These are phyloP conservation scores for Pyrenophora graminea DNA, from an alignment of 2,329 filamentous ascomycete genomes.

Conservation along the genomic window DNA sequence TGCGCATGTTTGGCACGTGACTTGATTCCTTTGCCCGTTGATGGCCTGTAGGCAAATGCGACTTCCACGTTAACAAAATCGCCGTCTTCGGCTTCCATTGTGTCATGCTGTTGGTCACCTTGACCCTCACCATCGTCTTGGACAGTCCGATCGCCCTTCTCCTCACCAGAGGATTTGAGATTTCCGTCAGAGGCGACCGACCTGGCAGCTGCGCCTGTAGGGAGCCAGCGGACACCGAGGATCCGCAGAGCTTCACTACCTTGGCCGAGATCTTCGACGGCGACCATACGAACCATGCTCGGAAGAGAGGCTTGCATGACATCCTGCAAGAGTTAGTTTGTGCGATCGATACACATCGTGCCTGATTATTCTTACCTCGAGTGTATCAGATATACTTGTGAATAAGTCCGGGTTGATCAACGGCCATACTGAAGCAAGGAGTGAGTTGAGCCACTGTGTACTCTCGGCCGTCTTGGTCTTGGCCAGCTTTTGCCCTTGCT, in stretches of 20 bases:
- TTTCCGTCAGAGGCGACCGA: constrained; percentile 64
- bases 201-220: constrained; percentile 68
- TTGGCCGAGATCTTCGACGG: constrained; percentile 75
- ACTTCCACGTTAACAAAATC: constrained; percentile 79
- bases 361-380: constrained; percentile 54
- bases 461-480: constrained; percentile 63
- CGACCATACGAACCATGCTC: constrained; percentile 72
- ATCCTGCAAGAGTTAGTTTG: constrained; percentile 51
- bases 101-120: constrained; percentile 39
- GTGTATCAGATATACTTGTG: constrained; percentile 67
- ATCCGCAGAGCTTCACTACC: constrained; percentile 73
- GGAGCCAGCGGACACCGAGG: constrained; percentile 72
- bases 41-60: constrained; percentile 72
- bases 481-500: constrained; percentile 55
- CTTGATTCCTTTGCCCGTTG: constrained; percentile 63
- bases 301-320: constrained; percentile 79
- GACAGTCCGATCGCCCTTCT: constrained; percentile 57
- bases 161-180: constrained; percentile 53
- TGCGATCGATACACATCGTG: background rate
- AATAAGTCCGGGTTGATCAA: constrained; percentile 78
- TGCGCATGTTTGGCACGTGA: constrained; percentile 73
- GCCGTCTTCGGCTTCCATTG: constrained; percentile 74
- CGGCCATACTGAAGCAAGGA: constrained; percentile 71
- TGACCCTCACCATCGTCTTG: constrained; percentile 49
- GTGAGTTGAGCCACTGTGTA: constrained; percentile 71